These are phyloP conservation scores for Exidia glandulosa DNA, from an alignment of 768 basidiomycete genomes.

Conservation along the genomic window DNA sequence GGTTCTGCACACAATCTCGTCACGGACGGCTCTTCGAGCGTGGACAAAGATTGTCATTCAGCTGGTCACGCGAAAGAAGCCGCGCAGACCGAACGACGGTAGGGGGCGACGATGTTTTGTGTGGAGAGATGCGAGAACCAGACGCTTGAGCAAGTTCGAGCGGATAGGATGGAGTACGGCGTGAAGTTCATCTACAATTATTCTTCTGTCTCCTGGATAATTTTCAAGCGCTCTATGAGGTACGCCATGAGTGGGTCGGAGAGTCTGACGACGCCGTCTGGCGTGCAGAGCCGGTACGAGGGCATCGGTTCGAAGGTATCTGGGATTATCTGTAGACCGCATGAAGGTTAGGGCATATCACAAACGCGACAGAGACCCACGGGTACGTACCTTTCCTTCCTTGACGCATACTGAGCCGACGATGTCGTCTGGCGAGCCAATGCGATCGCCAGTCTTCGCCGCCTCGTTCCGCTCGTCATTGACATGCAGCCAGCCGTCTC, in stretches of 20 bases:
- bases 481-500: constrained; percentile 82
- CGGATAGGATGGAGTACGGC: too few species aligned
- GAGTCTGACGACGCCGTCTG: constrained; percentile 57
- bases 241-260: constrained; percentile 27
- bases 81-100: too few species aligned
- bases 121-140: too few species aligned
- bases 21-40: too few species aligned
- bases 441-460: constrained; percentile 43
- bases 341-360: neutral
- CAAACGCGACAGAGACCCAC: neutral
- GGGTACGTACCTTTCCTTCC: constrained; percentile 50
- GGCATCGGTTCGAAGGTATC: constrained; percentile 81
- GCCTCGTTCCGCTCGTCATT: constrained; percentile 70
- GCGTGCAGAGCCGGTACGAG: constrained; percentile 68
- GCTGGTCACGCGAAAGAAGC: too few species aligned
- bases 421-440: constrained; percentile 79
- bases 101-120: too few species aligned
- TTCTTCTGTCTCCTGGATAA: neutral
- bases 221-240: neutral
- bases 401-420: constrained; percentile 64
- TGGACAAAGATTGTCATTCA: too few species aligned
- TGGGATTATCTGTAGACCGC: constrained; percentile 37
- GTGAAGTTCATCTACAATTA: too few species aligned
- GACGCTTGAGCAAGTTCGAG: too few species aligned
- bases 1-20: too few species aligned